phyloP scores from a whole-genome alignment of 805 yeast species.

The Yarrowia bubula region DNA sequence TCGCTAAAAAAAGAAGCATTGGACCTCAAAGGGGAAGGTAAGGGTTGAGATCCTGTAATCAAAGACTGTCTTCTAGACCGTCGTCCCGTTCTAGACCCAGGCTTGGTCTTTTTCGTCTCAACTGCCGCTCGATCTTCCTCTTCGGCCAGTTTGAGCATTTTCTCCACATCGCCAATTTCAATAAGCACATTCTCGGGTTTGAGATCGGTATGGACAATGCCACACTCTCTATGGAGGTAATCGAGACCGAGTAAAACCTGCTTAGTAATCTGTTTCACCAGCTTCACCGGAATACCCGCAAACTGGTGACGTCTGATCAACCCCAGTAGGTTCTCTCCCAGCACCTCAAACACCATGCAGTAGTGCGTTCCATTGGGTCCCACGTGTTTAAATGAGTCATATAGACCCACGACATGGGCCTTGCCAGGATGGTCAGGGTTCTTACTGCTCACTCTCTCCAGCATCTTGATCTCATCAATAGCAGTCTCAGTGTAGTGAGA shows the following conservation, averaged over 20 bases:
- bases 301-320: conserved; percentile 74
- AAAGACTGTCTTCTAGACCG: conserved; percentile 62
- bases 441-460: conserved; percentile 60
- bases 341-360: conserved; percentile 95
- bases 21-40: conserved; percentile 82
- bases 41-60: conserved; percentile 88
- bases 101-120: conserved; percentile 36
- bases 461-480: conserved; percentile 80
- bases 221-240: conserved; percentile 68
- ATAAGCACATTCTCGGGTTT: conserved; percentile 76
- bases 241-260: conserved; percentile 73
- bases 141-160: conserved; percentile 66
- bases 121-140: conserved; percentile 52
- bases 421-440: conserved; percentile 76
- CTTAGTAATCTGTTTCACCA: conserved; percentile 78
- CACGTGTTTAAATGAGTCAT: conserved; percentile 79
- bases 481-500: conserved; percentile 92
- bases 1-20: conserved; percentile 30
- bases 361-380: conserved; percentile 94
- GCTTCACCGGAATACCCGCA: conserved; percentile 71
- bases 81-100: conserved; percentile 28
- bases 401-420: conserved; percentile 69
- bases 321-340: conserved; percentile 90
- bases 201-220: conserved; percentile 70
- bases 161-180: conserved; percentile 81